phyloP scores from a whole-genome alignment of 306 rosid genomes.

The Inga oerstediana region DNA sequence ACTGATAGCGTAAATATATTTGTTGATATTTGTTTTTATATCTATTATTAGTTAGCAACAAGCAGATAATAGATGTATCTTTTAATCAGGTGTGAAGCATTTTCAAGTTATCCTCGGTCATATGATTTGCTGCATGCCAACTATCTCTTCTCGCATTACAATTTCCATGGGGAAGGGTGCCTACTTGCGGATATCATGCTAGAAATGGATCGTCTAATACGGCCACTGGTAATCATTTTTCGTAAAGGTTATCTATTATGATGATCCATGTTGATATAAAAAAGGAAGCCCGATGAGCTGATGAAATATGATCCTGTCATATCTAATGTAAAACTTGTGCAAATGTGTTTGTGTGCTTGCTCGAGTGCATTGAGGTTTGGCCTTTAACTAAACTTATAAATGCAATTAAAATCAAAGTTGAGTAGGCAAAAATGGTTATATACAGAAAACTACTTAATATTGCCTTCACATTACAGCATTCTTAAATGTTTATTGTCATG shows the following conservation, averaged over 20 bases:
- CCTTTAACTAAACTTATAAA: conserved; percentile 20
- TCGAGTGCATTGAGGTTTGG: conserved; percentile 2
- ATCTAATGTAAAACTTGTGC: conserved; percentile 3
- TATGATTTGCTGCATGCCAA: conserved; percentile 86
- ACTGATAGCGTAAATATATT: neutral
- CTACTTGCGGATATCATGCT: conserved; percentile 81
- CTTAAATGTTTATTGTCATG: neutral
- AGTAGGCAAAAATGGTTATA: neutral
- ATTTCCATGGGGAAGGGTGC: conserved; percentile 60
- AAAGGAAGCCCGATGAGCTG: conserved; percentile 20
- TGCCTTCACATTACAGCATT: neutral
- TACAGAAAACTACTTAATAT: neutral
- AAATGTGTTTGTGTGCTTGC: conserved; percentile 13
- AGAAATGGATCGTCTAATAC: conserved; percentile 88
- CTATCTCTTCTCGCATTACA: conserved; percentile 75
- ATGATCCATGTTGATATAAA: conserved; percentile 20
- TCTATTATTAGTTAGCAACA: conserved; percentile 4
- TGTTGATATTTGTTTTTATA: neutral
- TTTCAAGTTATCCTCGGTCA: conserved; percentile 92
- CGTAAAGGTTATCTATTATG: conserved; percentile 2
- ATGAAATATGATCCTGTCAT: neutral
- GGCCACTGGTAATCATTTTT: conserved; percentile 72
- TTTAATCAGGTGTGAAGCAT: conserved; percentile 81
- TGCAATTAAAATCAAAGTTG: neutral
- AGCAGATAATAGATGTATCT: conserved; percentile 36